These are phyloP conservation scores for Dissoconium aciculare DNA, from an alignment of 2,329 filamentous ascomycete species.

Conservation along the genomic window DNA sequence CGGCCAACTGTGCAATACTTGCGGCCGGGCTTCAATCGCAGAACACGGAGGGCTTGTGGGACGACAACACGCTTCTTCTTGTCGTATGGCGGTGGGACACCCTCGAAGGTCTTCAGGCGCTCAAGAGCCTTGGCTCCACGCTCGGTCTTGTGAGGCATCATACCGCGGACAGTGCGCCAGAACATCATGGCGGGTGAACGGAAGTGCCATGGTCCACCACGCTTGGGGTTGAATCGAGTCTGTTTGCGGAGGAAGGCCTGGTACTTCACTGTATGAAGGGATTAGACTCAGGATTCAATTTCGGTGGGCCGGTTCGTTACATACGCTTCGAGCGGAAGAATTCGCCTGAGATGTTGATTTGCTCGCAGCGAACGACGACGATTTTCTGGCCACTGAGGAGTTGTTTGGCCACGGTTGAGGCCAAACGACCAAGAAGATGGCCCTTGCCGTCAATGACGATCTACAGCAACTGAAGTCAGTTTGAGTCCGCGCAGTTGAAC, in stretches of 20 bases:
- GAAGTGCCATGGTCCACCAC: slow-evolving; percentile 99
- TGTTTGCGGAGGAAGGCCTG: slow-evolving; percentile 99
- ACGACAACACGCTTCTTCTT: slow-evolving; percentile 99
- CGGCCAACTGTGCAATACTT: slow-evolving; percentile 99
- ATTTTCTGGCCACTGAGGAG: slow-evolving; percentile 98
- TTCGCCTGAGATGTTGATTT: slow-evolving; percentile 99
- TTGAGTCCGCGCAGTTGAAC: slow-evolving; percentile 4
- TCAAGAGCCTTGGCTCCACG: slow-evolving; percentile 92
- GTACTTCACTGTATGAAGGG: slow-evolving; percentile 76
- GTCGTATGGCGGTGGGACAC: slow-evolving; percentile 96
- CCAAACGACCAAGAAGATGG: slow-evolving; percentile 97
- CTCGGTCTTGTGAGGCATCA: slow-evolving; percentile 99
- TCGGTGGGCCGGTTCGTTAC: slow-evolving; percentile 32
- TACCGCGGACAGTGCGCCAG: slow-evolving; percentile 99
- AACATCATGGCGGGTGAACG: slow-evolving; percentile 97
- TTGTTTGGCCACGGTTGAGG: slow-evolving; percentile 97
- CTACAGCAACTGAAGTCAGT: slow-evolving; percentile 32
- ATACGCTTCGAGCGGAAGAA: slow-evolving; percentile 99
- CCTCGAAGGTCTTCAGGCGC: slow-evolving; percentile 99
- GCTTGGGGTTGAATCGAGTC: slow-evolving; percentile 98
- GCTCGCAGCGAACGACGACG: slow-evolving; percentile 95
- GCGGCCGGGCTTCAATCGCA: slow-evolving; percentile 94
- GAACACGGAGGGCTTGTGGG: slow-evolving; percentile 90
- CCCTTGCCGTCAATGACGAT: slow-evolving; percentile 99
- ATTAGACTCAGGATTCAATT: slow-evolving; percentile 4